Evolutionary conservation across 2,329 filamentous ascomycete genomes (phyloP), one percentile per base, ranked within the genome.

Genomic region (Curvularia sp.): DNA sequence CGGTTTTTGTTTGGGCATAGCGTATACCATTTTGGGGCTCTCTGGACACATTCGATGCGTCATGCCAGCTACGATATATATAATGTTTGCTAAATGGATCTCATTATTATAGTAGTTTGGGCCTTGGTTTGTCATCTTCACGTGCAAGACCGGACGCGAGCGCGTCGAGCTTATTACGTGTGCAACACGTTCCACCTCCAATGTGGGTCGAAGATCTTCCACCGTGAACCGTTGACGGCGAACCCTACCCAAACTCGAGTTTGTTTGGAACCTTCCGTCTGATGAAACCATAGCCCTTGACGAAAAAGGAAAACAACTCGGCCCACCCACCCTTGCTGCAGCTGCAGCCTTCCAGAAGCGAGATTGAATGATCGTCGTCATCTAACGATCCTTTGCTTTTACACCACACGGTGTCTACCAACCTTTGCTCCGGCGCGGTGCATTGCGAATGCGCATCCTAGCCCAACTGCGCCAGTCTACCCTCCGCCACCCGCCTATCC

Each of bases 1-100:
- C 20, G 47, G 15, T 28, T 12, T 49, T 39, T 73, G 63, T 69
- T 68, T 64, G 59, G 73, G 73, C 73, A 77, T 75, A 76, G 74
- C 74, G 71, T 71, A 76, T 76, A 76, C 73, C 73, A 76, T 67
- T 62, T 68, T 69, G 63, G 67, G 62, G 63, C 54, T 66, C 69
- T 65, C 65, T 67, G 68, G 66, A 66, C 71, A 67, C 63, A 57
- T 61, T 55, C 50, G 30, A 63, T 62, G 62, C 61, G 64, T 64
- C 65, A 68, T 71, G 68, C 67, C 67, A 66, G 61, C 56, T 58
- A 68, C 66, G 66, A 70, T 69, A 72, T 61, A 71, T 59, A 69
- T 76, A 75, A 76, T 75, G 67, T 74, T 73, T 70, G 62, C 54
- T 62, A 61, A 53, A 61, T 53, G 12, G 38, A 54, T 47, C 33